Evolutionary conservation across 495 filamentous ascomycete genomes (phyloP).

Genomic region (Xylaria telfairii): DNA sequence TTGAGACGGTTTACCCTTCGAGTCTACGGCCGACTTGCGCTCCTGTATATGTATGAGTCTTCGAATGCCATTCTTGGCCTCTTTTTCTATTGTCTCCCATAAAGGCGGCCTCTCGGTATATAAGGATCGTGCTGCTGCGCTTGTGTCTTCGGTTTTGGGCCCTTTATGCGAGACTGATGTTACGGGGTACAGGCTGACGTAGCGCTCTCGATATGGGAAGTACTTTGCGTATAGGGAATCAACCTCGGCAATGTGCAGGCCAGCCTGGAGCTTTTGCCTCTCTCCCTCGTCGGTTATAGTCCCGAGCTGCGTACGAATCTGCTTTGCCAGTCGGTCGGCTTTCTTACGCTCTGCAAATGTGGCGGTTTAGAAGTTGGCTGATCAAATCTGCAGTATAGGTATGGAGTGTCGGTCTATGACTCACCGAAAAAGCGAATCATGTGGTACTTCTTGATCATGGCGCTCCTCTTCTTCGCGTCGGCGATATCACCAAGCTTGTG

Average conservation of each 20-base stretch:
- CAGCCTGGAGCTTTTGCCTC: conserved; percentile 54
- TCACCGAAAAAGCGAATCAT: conserved; percentile 90
- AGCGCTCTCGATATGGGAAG: conserved; percentile 79
- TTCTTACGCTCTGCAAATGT: conserved; percentile 77
- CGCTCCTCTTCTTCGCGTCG: conserved; percentile 65
- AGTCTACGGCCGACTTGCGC: conserved; percentile 27
- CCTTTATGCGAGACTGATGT: conserved; percentile 23
- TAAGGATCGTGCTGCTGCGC: conserved; percentile 44
- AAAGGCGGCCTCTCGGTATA: conserved; percentile 59
- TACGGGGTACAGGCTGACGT: conserved; percentile 76
- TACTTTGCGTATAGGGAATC: conserved; percentile 88
- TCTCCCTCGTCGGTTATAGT: conserved; percentile 55
- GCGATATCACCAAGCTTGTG: conserved; percentile 66
- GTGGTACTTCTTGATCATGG: conserved; percentile 87
- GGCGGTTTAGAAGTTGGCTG: conserved; percentile 9
- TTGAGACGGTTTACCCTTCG: conserved; percentile 14
- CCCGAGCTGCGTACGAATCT: conserved; percentile 62
- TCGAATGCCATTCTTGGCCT: conserved; percentile 62
- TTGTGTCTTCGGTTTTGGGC: conserved; percentile 38
- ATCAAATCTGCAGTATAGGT: background rate
- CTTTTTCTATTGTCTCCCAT: conserved; percentile 72
- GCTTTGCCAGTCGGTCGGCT: conserved; percentile 71
- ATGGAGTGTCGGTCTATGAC: conserved; percentile 20
- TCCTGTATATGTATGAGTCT: conserved; percentile 34
- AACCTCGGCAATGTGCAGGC: conserved; percentile 74